Base-by-base conservation (phyloP, 2,329 filamentous ascomycete species). In the Colletotrichum horii region DNA sequence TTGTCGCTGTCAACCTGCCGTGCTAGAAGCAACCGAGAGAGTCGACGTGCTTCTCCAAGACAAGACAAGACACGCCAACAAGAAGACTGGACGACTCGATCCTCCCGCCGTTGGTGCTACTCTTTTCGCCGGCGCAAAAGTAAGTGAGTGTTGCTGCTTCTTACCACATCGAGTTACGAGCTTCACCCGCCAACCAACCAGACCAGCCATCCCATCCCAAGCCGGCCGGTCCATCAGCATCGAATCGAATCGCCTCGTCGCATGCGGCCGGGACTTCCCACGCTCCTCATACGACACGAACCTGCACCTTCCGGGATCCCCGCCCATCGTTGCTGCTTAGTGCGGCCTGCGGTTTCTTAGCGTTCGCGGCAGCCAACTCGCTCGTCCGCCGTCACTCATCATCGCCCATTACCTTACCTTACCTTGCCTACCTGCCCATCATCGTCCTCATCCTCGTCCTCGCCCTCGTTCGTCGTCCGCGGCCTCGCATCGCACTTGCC, bases 241-340 rank as follows among this genome's bases (percentile, higher is more conserved):
- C 73, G 69, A 67, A 64, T 72, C 68, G 66, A 68, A 58, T 68
- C 52, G 67, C 43, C 58, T 62, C 68, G 70, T 70, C 72, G 72
- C 55, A 55, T 71, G 68, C 68, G 62, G 72, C 72, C 61, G 62
- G 68, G 62, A 62, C 60, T 75, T 75, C 24, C 68, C 61, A 75
- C 72, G 30, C 62, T 71, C 24, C 68, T 66, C 72, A 61, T 66
- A 72, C 71, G 60, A 70, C 64, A 56, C 62, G 62, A 75, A 66
- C 36, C 73, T 74, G 69, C 70, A 48, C 56, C 58, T 75, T 67
- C 69, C 73, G 38, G 69, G 56, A 67, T 62, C 55, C 69, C 73
- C 69, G 68, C 69, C 56, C 60, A 66, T 66, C 61, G 52, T 52
- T 38, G 22, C 60, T 66, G 52, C 55, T 74, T 66, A 61, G 66